A percentile compares a stretch with the other conserved stretches of the same genome.
Evolutionary conservation across 2,329 filamentous ascomycete species (phyloP).

Genomic region (Dothiorella sarmentorum): DNA sequence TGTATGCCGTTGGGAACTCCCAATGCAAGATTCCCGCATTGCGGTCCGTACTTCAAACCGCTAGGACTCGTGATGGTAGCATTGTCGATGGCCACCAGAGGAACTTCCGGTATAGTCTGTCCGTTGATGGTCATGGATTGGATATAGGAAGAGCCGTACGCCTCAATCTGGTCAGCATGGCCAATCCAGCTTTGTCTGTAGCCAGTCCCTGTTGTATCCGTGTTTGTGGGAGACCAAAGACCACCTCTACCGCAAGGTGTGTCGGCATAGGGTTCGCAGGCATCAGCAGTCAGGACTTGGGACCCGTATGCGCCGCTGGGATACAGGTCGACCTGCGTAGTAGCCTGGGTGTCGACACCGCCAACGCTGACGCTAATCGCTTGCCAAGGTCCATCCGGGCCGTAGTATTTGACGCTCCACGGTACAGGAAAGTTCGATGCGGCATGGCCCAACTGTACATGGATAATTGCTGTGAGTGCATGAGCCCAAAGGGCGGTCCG

Average conservation of each 20-base stretch:
- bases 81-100: not conserved
- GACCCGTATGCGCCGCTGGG: constrained; percentile 20
- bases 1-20: constrained; percentile 2
- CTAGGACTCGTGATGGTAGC: constrained; percentile 10
- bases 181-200: not conserved
- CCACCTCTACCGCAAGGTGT: constrained; percentile 20
- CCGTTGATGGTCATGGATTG: not conserved
- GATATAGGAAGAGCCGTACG: not conserved
- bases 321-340: constrained; percentile 18
- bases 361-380: constrained; percentile 15
- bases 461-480: not conserved
- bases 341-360: not conserved
- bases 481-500: not conserved
- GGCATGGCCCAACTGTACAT: not conserved
- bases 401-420: constrained; percentile 22
- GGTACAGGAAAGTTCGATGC: constrained; percentile 22
- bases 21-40: constrained; percentile 11
- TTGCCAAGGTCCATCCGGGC: constrained; percentile 26
- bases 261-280: constrained; percentile 19
- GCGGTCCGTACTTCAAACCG: constrained; percentile 10
- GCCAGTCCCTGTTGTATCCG: not conserved
- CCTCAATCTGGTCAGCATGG: not conserved
- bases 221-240: constrained; percentile 19
- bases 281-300: constrained; percentile 4
- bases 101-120: not conserved